Percentiles rank a stretch among this genome's conserved stretches.
Conservation (phyloP, 768 basidiomycete species). For the Mycena filopes region DNA sequence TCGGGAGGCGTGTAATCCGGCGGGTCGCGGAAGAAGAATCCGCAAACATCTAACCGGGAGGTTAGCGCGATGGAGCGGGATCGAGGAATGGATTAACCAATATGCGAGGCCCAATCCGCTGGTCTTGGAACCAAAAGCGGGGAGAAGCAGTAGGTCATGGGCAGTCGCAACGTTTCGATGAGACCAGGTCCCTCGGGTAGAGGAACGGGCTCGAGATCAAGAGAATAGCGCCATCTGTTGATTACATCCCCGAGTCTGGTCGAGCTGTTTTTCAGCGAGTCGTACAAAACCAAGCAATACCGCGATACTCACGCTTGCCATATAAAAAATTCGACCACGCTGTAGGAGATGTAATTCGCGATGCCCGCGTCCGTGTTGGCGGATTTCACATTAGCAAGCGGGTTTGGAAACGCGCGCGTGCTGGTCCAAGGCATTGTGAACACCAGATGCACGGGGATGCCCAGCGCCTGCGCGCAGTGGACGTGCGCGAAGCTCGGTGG, state of each 20-base stretch:
- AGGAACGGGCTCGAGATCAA: conserved; percentile 50
- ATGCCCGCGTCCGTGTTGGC: conserved; percentile 51
- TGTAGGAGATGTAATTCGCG: conserved; percentile 55
- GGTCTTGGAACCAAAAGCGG: conserved; percentile 52
- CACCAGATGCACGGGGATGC: conserved; percentile 44
- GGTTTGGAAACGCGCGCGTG: conserved; percentile 53
- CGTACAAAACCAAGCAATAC: background rate
- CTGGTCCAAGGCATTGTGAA: conserved; percentile 40
- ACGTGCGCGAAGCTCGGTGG: conserved; percentile 60
- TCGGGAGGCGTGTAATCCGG: conserved; percentile 44
- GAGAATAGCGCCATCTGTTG: conserved; percentile 51
- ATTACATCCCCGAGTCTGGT: conserved; percentile 55
- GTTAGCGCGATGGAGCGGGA: conserved; percentile 38
- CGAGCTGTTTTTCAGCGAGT: background rate
- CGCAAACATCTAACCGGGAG: conserved; percentile 49
- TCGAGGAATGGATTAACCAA: conserved; percentile 49
- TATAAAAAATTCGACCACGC: conserved; percentile 52
- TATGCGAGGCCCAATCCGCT: conserved; percentile 53
- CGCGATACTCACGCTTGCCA: conserved; percentile 48
- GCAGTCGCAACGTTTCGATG: conserved; percentile 49
- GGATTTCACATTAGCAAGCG: conserved; percentile 52
- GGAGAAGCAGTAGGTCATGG: conserved; percentile 55
- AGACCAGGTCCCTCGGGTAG: conserved; percentile 48
- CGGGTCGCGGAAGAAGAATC: conserved; percentile 54
- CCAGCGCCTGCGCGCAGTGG: conserved; percentile 57